Evolutionary conservation across 371 early-diverging fungal genomes (phyloP), one percentile per base, ranked within the genome.

Genomic region (Cladochytrium tenue): DNA sequence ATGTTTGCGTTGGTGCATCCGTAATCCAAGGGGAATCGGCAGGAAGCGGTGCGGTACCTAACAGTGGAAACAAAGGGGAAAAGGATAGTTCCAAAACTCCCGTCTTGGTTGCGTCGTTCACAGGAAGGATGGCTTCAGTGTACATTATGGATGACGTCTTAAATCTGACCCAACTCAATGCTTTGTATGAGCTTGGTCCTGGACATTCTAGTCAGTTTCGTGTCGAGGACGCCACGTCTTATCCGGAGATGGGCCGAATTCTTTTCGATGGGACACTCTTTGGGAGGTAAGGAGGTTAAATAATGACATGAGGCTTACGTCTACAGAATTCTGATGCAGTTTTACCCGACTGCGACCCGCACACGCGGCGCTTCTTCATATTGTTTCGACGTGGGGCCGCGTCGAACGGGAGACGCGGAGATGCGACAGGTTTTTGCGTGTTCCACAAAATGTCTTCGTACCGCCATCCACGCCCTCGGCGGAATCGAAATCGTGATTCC

Each of bases 401-500:
- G 64, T 25, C 58, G 64, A 10, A 7, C 33, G 31, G 67, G 62
- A 30, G 58, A 68, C 4, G 56, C 50, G n/a, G 53, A 66, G 13
- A 67, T 71, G 61, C 4, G 64, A 51, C 55, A 71, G 13, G 73
- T 76, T 26, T 69, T 76, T 30, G 67, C 77, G 25, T 78, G 84
- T 62, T 75, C 81, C 1, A 81, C 80, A 23, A 71, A 79, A 35
- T 80, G 78, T 56, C 59, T 85, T 28, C 71, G 73, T 28, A 81
- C 76, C 33, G 80, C 81, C 1, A 65, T 85, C 32, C 78, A 78
- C 57, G 81, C 79, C 13, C 62, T 85, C 34, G 86, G 86, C 32
- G 82, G 82, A 20, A 63, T 83, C 26, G 80, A 80, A 58, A 73
- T 85, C 34, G 55, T 83, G 27, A 71, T 81, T 32, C 84, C 84